Conservation (phyloP, 495 filamentous ascomycete species). For the Aspergillus homomorphus region DNA sequence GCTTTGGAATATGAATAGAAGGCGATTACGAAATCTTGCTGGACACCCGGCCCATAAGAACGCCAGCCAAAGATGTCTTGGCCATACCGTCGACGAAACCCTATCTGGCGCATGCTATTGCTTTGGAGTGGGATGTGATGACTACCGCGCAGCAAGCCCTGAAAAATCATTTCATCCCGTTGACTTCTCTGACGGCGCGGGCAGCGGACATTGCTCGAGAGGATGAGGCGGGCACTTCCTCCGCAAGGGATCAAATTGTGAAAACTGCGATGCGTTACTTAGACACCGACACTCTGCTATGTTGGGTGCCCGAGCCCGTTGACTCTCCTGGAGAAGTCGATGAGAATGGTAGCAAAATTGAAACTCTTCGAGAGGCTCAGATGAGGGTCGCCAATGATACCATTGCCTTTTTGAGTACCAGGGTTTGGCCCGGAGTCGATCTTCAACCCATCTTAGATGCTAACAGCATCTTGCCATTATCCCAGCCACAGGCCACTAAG, state of each 20-base stretch:
- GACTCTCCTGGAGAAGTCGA: slow-evolving; percentile 28
- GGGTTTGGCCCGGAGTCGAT: slow-evolving; percentile 82
- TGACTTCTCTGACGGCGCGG: slow-evolving; percentile 81
- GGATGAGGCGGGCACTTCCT: slow-evolving; percentile 47
- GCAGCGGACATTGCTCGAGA: slow-evolving; percentile 73
- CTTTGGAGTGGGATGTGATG: slow-evolving; percentile 88
- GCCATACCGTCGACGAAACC: slow-evolving; percentile 70
- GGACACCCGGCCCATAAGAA: slow-evolving; percentile 75
- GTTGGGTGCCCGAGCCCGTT: slow-evolving; percentile 70
- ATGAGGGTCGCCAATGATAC: slow-evolving; percentile 61
- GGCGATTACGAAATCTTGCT: slow-evolving; percentile 69
- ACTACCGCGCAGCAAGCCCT: slow-evolving; percentile 72
- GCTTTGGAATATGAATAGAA: slow-evolving; percentile 32
- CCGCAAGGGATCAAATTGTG: slow-evolving; percentile 56
- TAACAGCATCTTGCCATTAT: slow-evolving; percentile 64
- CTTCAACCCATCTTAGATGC: slow-evolving; percentile 73
- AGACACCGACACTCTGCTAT: slow-evolving; percentile 90
- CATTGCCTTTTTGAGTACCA: slow-evolving; percentile 62
- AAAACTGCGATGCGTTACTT: slow-evolving; percentile 76
- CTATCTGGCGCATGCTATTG: slow-evolving; percentile 80
- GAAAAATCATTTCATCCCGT: slow-evolving; percentile 75
- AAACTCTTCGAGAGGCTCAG: slow-evolving; percentile 72
- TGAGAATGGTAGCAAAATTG: slow-evolving; percentile 27
- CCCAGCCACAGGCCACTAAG: slow-evolving; percentile 67
- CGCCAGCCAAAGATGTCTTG: slow-evolving; percentile 68